Conservation (phyloP, 139 green algal genomes). For the Zygnema circumcarinatum region DNA sequence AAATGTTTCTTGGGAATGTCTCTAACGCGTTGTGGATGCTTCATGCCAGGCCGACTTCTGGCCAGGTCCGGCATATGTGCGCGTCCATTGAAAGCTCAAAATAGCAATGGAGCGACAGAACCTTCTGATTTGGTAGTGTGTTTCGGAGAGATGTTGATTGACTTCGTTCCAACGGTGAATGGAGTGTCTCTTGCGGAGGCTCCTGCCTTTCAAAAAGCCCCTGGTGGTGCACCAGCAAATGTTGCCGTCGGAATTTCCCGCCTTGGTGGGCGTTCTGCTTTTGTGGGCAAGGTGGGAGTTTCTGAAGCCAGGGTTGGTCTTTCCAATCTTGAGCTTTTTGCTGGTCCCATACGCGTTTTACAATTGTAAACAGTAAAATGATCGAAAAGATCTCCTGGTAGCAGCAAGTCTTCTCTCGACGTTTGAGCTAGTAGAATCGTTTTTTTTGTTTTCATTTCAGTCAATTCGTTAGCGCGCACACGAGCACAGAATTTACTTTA, state of each 20-base stretch:
- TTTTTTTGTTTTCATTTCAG: background rate
- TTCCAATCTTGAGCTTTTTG: background rate
- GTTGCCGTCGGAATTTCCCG: constrained; percentile 47
- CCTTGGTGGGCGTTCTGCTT: constrained; percentile 44
- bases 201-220: constrained; percentile 45
- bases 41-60: too few species aligned
- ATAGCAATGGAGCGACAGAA: background rate
- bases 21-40: too few species aligned
- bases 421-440: background rate
- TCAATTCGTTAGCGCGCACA: background rate
- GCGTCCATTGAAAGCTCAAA: too few species aligned
- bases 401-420: too few species aligned
- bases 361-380: background rate
- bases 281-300: constrained; percentile 52
- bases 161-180: constrained; percentile 58
- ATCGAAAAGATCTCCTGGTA: background rate
- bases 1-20: too few species aligned
- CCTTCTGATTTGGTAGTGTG: constrained; percentile 28
- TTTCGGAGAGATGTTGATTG: constrained; percentile 57
- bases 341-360: background rate
- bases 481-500: background rate
- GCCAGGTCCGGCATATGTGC: too few species aligned
- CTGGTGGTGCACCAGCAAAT: constrained; percentile 51
- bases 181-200: constrained; percentile 53
- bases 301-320: background rate